A percentile compares a stretch with the other conserved stretches of the same genome.
Evolutionary conservation across 495 filamentous ascomycete genomes (phyloP).

Genomic region (Letharia lupina): DNA sequence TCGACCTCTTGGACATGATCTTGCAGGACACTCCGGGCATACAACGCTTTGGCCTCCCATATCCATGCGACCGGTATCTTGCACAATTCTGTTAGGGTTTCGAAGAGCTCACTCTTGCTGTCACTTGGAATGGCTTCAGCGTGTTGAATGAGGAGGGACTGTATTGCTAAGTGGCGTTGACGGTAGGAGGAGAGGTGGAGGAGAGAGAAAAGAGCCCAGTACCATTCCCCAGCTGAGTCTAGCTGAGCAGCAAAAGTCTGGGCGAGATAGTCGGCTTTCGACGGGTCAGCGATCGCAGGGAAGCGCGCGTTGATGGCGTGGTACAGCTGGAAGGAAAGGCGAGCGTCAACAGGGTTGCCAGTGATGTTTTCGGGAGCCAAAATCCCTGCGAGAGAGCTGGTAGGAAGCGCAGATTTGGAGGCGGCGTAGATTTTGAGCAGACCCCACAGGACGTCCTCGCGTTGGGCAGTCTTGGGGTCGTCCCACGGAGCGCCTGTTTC

Average conservation of each 20-base stretch:
- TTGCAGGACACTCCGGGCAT: constrained; percentile 58
- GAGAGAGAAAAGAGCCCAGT: constrained; percentile 62
- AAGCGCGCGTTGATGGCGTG: constrained; percentile 46
- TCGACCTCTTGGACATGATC: constrained; percentile 60
- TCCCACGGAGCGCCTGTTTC: constrained; percentile 38
- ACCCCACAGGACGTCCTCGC: constrained; percentile 76
- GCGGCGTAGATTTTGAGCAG: constrained; percentile 71
- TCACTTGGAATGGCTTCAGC: constrained; percentile 44
- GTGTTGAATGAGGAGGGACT: constrained; percentile 44
- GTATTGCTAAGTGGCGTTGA: constrained; percentile 57
- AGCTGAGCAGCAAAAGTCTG: constrained; percentile 66
- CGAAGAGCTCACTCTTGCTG: constrained; percentile 46
- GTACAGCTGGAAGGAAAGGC: constrained; percentile 76
- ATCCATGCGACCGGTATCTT: constrained; percentile 69
- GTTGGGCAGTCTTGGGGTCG: constrained; percentile 43
- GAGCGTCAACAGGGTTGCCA: constrained; percentile 58
- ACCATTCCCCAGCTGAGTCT: constrained; percentile 57
- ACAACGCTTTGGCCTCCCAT: constrained; percentile 77
- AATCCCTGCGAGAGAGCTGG: constrained; percentile 47
- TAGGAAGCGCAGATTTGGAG: constrained; percentile 33
- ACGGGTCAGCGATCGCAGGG: constrained; percentile 32
- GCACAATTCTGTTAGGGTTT: constrained; percentile 49
- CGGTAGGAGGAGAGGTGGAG: constrained; percentile 61
- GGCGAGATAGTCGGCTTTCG: constrained; percentile 55
- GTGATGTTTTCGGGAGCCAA: constrained; percentile 50